Base-by-base conservation (phyloP, 345 rosid species). In the Bruguiera sexangula region DNA sequence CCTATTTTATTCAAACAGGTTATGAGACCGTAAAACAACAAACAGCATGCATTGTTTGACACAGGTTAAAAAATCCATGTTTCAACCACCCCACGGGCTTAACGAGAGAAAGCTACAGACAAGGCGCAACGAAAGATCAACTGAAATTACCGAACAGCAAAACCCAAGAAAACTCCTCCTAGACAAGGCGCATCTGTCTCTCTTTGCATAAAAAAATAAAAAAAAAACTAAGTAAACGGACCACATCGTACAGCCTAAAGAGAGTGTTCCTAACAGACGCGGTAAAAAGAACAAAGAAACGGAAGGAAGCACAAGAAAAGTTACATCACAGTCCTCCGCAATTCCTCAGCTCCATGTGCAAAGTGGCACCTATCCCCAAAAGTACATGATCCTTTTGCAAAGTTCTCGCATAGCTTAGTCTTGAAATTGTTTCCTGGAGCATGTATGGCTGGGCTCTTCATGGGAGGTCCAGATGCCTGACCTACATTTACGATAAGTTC, bases 321-420 rank as follows among this genome's bases (percentile, higher is more conserved):
- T 72, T 51, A 77, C 72, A 77, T 73, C 55, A 31, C 73, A 1
- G 55, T 29, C 30, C 62, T 73, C 54, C 93, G 88, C 72, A 93
- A 67, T 79, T 93, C 96, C 4, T 88, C 88, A 0, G 81, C 77
- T 66, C 98, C 98, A 32, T 93, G 97, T 0, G 98, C 98, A 69
- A 93, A 93, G 80, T 93, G 96, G 77, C 98, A 89, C 70, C 93
- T 78, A 24, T 89, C 92, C 8, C 97, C 98, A n/a, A 82, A 89
- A 22, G 93, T 88, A 74, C 97, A 93, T 26, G 85, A 78, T 43
- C 98, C 98, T 78, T 88, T 84, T 8, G 81, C 20, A 67, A 86
- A 93, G 67, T 82, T 93, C 20, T 85, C 98, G 26, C 98, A 93
- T 0, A 93, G 68, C 79, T 88, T 91, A 0, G 97, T 93, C 89